Conservation (phyloP, 805 yeast genomes). For the Yarrowia sp. region DNA sequence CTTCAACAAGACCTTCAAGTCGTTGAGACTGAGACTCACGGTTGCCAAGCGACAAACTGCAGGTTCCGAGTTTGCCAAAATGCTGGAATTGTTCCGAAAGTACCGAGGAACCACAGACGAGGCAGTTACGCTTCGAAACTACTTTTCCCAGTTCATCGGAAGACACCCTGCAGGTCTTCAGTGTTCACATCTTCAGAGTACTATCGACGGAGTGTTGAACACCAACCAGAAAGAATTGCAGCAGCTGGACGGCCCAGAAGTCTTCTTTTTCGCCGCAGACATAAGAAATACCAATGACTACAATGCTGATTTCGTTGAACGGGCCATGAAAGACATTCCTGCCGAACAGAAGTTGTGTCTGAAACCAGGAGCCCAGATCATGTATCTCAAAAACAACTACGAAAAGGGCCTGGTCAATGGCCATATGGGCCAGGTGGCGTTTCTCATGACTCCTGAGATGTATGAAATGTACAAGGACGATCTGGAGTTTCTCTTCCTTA, state of each 20-base stretch:
- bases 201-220: background rate
- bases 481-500: background rate
- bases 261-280: background rate
- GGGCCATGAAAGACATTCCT: background rate
- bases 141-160: background rate
- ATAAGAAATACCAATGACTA: background rate
- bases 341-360: background rate
- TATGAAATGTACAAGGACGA: background rate
- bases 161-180: background rate
- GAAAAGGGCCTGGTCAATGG: background rate
- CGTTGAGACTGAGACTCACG: background rate
- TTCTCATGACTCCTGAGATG: background rate
- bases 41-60: constrained; percentile 2
- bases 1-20: background rate
- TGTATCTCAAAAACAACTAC: background rate
- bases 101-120: background rate
- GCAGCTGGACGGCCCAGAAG: background rate
- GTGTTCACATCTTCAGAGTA: background rate
- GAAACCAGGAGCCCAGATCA: constrained; percentile 16
- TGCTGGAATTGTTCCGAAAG: constrained; percentile 3
- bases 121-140: background rate
- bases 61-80: background rate
- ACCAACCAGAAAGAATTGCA: background rate
- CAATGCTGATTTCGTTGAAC: background rate
- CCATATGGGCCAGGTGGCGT: constrained; percentile 10